phyloP scores from a whole-genome alignment of 106 monocot species.

The Cymbidium sinense region DNA sequence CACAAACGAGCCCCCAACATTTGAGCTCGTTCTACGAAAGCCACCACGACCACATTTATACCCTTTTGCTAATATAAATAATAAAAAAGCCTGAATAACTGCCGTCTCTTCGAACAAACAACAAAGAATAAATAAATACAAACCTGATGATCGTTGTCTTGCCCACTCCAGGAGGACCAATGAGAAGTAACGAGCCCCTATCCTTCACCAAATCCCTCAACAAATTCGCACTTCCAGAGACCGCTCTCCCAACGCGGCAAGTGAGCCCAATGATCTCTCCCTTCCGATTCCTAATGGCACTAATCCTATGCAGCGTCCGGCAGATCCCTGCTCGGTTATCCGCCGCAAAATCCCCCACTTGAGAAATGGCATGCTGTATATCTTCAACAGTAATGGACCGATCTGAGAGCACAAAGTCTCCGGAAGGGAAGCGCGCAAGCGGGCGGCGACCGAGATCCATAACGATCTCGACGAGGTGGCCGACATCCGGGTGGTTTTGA shows the following conservation, averaged over 20 bases:
- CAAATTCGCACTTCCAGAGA: slow-evolving; percentile 67
- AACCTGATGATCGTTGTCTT: slow-evolving; percentile 90
- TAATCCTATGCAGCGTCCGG: slow-evolving; percentile 75
- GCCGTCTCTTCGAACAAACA: not conserved
- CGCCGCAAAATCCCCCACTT: slow-evolving; percentile 68
- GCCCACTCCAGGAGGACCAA: slow-evolving; percentile 91
- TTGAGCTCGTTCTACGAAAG: not conserved
- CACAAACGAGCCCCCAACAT: not conserved
- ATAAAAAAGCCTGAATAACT: too few species aligned
- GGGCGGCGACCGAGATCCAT: slow-evolving; percentile 87
- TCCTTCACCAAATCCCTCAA: slow-evolving; percentile 69
- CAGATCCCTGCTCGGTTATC: slow-evolving; percentile 85
- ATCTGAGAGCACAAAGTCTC: slow-evolving; percentile 76
- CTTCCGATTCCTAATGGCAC: slow-evolving; percentile 72
- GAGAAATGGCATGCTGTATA: slow-evolving; percentile 54
- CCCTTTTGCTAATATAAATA: not conserved
- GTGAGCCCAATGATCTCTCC: slow-evolving; percentile 73
- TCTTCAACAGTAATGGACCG: slow-evolving; percentile 45
- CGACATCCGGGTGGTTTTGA: slow-evolving; percentile 41
- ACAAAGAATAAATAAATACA: not conserved
- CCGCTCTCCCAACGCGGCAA: slow-evolving; percentile 71
- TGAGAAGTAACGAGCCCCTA: slow-evolving; percentile 63
- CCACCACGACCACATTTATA: not conserved
- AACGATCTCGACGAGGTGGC: slow-evolving; percentile 66
- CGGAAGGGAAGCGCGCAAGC: slow-evolving; percentile 88